These are phyloP conservation scores for Tinospora cordifolia DNA, from an alignment of 164 flowering plant species.

Conservation along the genomic window DNA sequence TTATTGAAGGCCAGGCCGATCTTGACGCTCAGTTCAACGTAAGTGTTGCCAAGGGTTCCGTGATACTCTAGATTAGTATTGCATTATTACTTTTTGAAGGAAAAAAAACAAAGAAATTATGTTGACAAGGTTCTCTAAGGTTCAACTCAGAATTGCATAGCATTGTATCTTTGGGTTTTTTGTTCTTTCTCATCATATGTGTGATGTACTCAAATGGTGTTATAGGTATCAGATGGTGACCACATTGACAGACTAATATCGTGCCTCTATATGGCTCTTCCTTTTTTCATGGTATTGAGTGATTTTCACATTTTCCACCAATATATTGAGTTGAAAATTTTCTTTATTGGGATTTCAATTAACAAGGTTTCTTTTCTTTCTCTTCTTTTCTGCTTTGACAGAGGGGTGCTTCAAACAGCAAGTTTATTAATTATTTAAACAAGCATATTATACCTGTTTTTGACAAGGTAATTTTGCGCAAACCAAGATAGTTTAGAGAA, in stretches of 20 bases:
- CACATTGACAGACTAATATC: conserved; percentile 86
- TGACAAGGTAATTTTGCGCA: conserved; percentile 53
- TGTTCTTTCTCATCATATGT: background rate
- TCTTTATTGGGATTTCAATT: conserved; percentile 5
- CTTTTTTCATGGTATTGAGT: conserved; percentile 61
- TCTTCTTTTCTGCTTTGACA: conserved; percentile 16
- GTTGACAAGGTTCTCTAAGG: background rate
- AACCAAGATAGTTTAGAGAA: background rate
- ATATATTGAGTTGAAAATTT: background rate
- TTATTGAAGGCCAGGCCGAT: conserved; percentile 94
- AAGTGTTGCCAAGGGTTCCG: conserved; percentile 21
- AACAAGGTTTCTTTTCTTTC: conserved; percentile 1
- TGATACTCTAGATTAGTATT: background rate
- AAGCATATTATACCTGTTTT: conserved; percentile 79
- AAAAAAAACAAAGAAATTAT: no score
- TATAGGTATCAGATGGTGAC: conserved; percentile 82
- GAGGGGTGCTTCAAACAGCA: conserved; percentile 97
- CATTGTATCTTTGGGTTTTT: background rate
- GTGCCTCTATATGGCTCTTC: conserved; percentile 83
- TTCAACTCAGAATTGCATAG: background rate
- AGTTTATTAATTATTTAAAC: conserved; percentile 73
- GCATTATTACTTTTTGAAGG: background rate
- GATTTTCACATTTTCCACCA: background rate
- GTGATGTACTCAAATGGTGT: conserved; percentile 9
- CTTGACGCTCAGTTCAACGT: conserved; percentile 85